Evolutionary conservation across 441 rosid genomes (phyloP).

Genomic region (Gossypium gossypioides): DNA sequence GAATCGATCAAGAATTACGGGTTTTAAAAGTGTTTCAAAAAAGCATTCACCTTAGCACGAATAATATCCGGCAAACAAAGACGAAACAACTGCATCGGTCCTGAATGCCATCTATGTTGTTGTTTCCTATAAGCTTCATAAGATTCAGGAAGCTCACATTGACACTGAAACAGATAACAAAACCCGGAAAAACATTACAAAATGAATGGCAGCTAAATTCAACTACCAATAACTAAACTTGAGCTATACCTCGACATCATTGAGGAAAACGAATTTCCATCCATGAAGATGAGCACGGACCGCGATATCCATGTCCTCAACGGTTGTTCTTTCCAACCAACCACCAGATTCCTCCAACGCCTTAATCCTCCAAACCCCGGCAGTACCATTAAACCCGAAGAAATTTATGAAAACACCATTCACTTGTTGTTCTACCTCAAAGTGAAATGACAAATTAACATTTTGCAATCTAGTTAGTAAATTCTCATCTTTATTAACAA

Average conservation of each 20-base stretch:
- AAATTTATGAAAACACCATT: conserved; percentile 73
- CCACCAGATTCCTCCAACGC: conserved; percentile 92
- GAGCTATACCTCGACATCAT: conserved; percentile 65
- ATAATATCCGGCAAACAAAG: conserved; percentile 66
- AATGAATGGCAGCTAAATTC: background rate
- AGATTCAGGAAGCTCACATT: conserved; percentile 87
- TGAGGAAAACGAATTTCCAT: conserved; percentile 81
- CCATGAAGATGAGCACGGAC: conserved; percentile 89
- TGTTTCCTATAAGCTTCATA: conserved; percentile 93
- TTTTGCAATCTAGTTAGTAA: conserved; percentile 79
- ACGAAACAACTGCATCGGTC: conserved; percentile 93
- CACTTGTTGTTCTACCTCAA: conserved; percentile 94
- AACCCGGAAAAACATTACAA: background rate
- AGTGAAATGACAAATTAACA: conserved; percentile 77
- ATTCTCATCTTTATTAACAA: conserved; percentile 87
- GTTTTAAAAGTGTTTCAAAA: background rate
- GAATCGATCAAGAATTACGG: background rate
- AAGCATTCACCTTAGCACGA: conserved; percentile 46
- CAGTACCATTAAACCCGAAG: conserved; percentile 94
- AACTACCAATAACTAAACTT: background rate
- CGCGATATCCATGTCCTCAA: conserved; percentile 97
- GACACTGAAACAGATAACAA: conserved; percentile 46
- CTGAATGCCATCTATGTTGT: conserved; percentile 95
- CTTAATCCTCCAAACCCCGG: conserved; percentile 94
- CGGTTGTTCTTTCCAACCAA: conserved; percentile 93